Conservation (phyloP, 1,139 yeast species). For the Ogataea hybrid region DNA sequence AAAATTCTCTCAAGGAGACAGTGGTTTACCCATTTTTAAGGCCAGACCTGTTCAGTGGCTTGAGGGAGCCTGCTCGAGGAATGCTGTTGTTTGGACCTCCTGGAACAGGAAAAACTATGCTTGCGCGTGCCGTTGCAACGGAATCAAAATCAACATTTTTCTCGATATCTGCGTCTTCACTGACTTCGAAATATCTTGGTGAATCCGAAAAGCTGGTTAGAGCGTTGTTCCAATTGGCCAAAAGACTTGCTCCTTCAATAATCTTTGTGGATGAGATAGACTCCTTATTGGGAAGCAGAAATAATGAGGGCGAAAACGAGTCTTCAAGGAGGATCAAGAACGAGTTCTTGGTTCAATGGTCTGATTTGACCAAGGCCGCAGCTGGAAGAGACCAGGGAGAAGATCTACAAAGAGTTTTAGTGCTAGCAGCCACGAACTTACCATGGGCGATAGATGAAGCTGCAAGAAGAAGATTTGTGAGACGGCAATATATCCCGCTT, state of each 20-base stretch:
- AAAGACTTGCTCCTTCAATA: constrained; percentile 85
- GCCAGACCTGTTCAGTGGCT: constrained; percentile 88
- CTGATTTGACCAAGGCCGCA: constrained; percentile 89
- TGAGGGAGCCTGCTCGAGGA: constrained; percentile 95
- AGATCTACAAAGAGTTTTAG: constrained; percentile 75
- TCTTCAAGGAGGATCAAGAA: constrained; percentile 89
- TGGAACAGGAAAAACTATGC: constrained; percentile 97
- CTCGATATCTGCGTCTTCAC: constrained; percentile 86
- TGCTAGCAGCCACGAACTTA: constrained; percentile 91
- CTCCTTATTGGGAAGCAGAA: constrained; percentile 78
- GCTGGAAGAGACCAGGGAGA: constrained; percentile 67
- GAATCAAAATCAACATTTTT: constrained; percentile 94
- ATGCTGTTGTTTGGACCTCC: constrained; percentile 98
- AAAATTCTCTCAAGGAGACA: constrained; percentile 87
- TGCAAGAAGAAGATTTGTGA: constrained; percentile 90
- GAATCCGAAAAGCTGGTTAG: constrained; percentile 93
- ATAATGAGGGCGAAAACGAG: constrained; percentile 85
- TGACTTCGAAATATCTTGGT: constrained; percentile 89
- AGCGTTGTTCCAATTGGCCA: constrained; percentile 83
- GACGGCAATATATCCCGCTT: constrained; percentile 90
- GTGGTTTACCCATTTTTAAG: constrained; percentile 94
- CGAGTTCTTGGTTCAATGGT: constrained; percentile 95
- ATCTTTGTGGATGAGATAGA: constrained; percentile 97
- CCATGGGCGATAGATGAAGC: constrained; percentile 99
- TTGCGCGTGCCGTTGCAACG: constrained; percentile 96